Evolutionary conservation across 2,329 filamentous ascomycete species (phyloP).

Genomic region (Metarhizium brunneum): DNA sequence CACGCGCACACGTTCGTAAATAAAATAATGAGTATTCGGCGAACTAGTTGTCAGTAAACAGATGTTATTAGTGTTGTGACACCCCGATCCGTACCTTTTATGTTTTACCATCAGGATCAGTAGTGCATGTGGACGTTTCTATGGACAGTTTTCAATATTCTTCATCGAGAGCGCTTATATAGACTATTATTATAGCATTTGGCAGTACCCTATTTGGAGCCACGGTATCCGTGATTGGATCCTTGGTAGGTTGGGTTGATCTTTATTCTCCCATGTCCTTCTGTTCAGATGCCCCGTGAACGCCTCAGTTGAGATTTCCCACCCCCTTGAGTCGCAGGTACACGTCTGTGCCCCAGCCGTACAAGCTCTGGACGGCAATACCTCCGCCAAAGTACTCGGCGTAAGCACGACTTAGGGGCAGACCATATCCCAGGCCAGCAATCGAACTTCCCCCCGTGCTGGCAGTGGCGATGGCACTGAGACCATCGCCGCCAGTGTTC

Average conservation of each 20-base stretch:
- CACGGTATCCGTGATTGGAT: background rate
- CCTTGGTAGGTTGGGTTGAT: background rate
- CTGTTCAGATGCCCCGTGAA: background rate
- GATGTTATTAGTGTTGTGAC: no score
- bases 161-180: no score
- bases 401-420: conserved; percentile 85
- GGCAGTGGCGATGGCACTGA: conserved; percentile 66
- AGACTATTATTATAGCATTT: no score
- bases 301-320: conserved; percentile 35
- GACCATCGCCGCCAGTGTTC: conserved; percentile 45
- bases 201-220: background rate
- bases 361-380: conserved; percentile 88
- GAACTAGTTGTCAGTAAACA: no score
- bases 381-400: conserved; percentile 97
- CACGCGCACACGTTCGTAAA: no score
- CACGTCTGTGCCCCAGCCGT: conserved; percentile 79
- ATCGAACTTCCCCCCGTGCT: conserved; percentile 73
- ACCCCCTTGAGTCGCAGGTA: conserved; percentile 57
- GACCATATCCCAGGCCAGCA: conserved; percentile 83
- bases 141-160: no score
- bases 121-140: no score
- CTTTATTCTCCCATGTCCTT: background rate
- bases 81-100: no score
- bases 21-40: no score
- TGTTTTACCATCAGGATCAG: no score